Evolutionary conservation across 495 filamentous ascomycete species (phyloP), one percentile per base, ranked within the genome.

Genomic region (Entonaema liquescens): DNA sequence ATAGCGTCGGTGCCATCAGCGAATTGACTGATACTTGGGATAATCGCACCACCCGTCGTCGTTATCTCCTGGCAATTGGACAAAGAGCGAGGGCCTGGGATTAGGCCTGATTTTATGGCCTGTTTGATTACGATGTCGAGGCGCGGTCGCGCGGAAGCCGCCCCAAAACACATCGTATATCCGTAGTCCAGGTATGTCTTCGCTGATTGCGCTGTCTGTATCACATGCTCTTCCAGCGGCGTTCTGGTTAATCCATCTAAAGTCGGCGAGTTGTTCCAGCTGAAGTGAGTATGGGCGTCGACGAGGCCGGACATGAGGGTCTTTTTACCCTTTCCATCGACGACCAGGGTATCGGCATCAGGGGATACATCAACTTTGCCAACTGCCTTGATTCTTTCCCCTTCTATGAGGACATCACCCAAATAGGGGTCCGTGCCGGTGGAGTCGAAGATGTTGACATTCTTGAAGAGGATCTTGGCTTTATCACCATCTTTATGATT

Each of bases 261-360:
- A 19, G 60, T 63, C 8, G 60, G 60, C 3, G 60, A 63, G 15
- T 63, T 63, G 15, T 63, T 63, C 60, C 60, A 63, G 29, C 60
- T 63, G 4, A 63, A 35, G 35, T 63, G 60, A 0, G 60, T 55
- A 26, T 63, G 60, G 1, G 60, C 33, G 35, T 63, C 60, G 2
- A 55, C 35, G 1, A 63, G 60, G 12, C 60, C 60, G 4, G 60
- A 63, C 49, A 63, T 63, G 21, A 63, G 60, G 13, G 60, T 63
- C 29, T 63, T 63, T 31, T 23, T 47, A 9, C 42, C 42, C 19
- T 47, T 23, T 11, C 42, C 42, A 9, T 47, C 42, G 42, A 47
- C 3, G 12, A 47, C 17, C 5, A 47, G 12, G 42, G 42, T 47
- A 1, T 47, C 42, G 42, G 17, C 8, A 47, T 23, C 42, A 47